Base-by-base conservation (phyloP, 345 rosid genomes). In the Garcia nutans region DNA sequence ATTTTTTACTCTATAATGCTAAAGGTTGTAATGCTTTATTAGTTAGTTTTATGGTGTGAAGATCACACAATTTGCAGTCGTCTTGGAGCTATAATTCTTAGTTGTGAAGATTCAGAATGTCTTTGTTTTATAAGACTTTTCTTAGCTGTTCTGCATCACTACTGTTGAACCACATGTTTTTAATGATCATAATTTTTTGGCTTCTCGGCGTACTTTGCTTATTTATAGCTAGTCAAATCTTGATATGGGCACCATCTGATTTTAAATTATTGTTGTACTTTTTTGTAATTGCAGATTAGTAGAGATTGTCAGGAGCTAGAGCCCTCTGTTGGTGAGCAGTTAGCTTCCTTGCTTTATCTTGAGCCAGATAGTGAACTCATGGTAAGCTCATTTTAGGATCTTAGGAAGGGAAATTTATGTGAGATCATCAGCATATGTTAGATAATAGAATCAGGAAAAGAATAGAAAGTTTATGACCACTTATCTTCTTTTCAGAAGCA, bases 301-400 rank as follows among this genome's bases (percentile, higher is more conserved):
- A 93, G 99, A 89, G 99, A 96, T 74, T 96, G 99, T 83, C 99
- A 92, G 80, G 99, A 93, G 88, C 85, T 96, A 78, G 99, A 96
- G 84, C 89, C 92, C 63, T 92, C 97, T 44, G 45, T 96, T 76
- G 99, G 99, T 47, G 99, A 88, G 88, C 89, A 92, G 86, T 87
- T 96, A 88, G 99, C 97, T 57, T 88, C 92, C 73, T 86, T 96
- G 82, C 98, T 93, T 76, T 92, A 93, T 83, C 86, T 92, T 56
- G 99, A 96, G 84, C 99, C 99, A 37, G 98, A 96, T 79, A 92
- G 97, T 78, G 98, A 96, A 71, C 99, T 96, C 80, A 93, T 96
- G 98, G 99, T 96, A 92, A 82, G 84, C 59, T 76, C 73, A 57
- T 75, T 44, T 44, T 69, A 47, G 12, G 12, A 47, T 47, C 6